Evolutionary conservation across 345 rosid genomes (phyloP).

Genomic region (Eucalyptus regnans): DNA sequence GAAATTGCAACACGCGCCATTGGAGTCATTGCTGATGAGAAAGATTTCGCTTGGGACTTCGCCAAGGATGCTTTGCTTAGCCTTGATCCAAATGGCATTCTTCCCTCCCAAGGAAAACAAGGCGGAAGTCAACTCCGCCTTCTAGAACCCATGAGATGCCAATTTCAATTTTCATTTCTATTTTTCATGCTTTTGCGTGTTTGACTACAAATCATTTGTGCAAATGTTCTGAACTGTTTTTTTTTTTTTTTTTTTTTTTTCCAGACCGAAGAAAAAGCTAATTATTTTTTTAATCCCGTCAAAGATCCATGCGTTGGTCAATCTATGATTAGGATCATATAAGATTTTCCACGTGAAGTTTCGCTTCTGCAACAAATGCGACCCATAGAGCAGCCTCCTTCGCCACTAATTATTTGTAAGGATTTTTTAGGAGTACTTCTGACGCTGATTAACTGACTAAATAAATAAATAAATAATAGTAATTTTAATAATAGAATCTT

Average conservation of each 20-base stretch:
- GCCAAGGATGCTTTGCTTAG: not conserved
- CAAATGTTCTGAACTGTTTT: not conserved
- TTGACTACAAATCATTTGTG: not conserved
- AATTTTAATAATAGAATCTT: not conserved
- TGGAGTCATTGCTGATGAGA: not conserved
- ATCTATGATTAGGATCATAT: not conserved
- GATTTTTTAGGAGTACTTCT: not conserved
- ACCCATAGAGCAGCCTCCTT: not conserved
- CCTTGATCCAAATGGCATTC: not conserved
- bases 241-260: rapidly evolving
- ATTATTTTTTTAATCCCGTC: not conserved
- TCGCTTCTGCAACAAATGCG: not conserved
- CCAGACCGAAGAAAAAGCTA: too few relatives aligned
- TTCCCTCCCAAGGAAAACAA: not conserved
- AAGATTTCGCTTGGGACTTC: not conserved
- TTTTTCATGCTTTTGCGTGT: not conserved
- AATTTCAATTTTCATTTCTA: not conserved
- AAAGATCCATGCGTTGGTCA: not conserved
- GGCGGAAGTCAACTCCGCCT: not conserved
- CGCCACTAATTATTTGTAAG: not conserved
- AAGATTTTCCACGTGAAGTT: not conserved
- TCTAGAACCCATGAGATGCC: not conserved
- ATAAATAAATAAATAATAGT: not conserved
- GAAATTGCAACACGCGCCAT: not conserved
- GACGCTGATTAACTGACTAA: not conserved